Conservation (phyloP, 176 grass and related monocot genomes). For the Elymus sibiricus region DNA sequence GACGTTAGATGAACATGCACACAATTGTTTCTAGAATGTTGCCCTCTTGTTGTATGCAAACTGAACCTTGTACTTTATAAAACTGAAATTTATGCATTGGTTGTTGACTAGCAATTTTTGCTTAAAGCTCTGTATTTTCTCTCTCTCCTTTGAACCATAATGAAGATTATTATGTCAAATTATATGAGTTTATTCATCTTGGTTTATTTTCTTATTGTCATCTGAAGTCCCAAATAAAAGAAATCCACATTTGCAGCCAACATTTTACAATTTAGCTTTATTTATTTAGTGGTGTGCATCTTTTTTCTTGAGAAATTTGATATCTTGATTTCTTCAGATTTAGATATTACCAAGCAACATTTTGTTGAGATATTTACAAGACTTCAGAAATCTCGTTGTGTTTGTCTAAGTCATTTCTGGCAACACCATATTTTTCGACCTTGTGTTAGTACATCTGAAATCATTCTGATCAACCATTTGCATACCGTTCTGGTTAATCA, state of each 20-base stretch:
- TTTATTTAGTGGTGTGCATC: not conserved
- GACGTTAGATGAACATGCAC: not conserved
- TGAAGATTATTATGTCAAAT: conserved; percentile 21
- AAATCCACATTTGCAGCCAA: not conserved
- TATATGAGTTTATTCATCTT: not conserved
- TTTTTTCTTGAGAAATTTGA: not conserved
- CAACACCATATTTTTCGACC: not conserved
- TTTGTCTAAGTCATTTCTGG: not conserved
- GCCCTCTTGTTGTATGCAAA: not conserved
- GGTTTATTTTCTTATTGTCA: not conserved
- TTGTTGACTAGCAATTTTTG: not conserved
- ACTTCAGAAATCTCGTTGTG: not conserved
- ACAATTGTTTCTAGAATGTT: not conserved
- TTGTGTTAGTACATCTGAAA: not conserved
- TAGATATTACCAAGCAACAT: too few species aligned
- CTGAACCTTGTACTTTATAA: not conserved
- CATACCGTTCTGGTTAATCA: too few species aligned
- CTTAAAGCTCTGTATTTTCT: not conserved
- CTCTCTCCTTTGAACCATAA: conserved; percentile 22
- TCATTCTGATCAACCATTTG: not conserved
- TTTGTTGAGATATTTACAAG: not conserved
- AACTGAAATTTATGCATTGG: conserved; percentile 13
- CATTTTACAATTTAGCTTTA: not conserved
- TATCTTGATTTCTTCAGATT: not conserved
- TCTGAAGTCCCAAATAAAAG: not conserved